Evolutionary conservation across 1,139 yeast species (phyloP), one percentile per base, ranked within the genome.

Genomic region (Candida neerlandica): DNA sequence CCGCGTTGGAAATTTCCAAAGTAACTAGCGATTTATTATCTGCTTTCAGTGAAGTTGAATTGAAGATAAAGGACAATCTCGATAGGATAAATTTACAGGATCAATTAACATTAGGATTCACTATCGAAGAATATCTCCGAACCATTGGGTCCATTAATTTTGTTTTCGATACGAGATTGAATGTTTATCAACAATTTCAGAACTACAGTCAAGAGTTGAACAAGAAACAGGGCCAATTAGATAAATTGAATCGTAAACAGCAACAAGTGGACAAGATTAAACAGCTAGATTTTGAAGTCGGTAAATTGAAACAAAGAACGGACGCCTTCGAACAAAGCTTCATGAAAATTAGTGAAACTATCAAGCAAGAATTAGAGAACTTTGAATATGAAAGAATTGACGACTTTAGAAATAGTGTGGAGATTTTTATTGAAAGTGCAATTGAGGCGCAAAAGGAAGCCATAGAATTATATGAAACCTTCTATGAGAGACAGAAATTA

Each of bases 401-500:
- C 44, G 99, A 94, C 61, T 91, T 95, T 67, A 81, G 97, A 61
- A 89, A 89, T 61, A 82, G 92, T 55, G 90, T 94, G 51, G 99
- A 94, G 68, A 85, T 92, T 19, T 92, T 85, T 60, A 79, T 96
- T 62, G 99, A 95, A 66, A 84, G 95, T 51, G 84, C 96, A 21
- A 89, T 92, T 46, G 99, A 94, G 68, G 80, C 94, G 15, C 99
- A 94, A 66, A 95, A 94, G 70, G 97, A 91, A 65, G 85, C 94
- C 32, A 94, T 94, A 58, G 99, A 94, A 67, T 69, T 89, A 30
- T 94, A 97, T 96, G 98, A 94, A 69, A 88, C 97, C 0, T 94
- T 88, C 59, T 86, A 85, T 60, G 85, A 81, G 54, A 63, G 75
- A 33, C 77, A 75, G 51, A 60, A 65, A 38, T 62, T 75, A 47